Evolutionary conservation across 148 eudicot genomes (phyloP), one percentile per base, ranked within the genome.

Genomic region (Simmondsia chinensis): DNA sequence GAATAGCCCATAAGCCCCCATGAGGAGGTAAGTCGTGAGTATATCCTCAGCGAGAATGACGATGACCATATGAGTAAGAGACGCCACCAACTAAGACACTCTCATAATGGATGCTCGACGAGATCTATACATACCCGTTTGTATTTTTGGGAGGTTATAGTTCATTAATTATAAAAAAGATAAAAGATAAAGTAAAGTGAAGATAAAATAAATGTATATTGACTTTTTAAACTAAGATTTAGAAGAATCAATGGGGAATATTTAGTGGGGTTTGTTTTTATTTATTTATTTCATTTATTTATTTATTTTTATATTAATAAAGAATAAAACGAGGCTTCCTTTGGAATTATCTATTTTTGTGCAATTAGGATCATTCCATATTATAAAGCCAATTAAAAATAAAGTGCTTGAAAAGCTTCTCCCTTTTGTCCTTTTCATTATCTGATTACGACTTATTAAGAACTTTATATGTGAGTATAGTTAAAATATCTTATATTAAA

Each of bases 361-460:
- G 9, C 42, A 15, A 33, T 43, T 55, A 41, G 52, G 46, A 42
- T 29, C 38, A 47, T 63, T 40, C 7, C 48, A 31, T 43, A 50
- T 31, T 11, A 17, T 21, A 40, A 28, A 15, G 41, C 33, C 39
- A 16, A 48, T 20, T 8, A 39, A 50, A 55, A 63, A 40, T 39
- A 41, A 63, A 63, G 56, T 55, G 46, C 22, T 63, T 63, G 60
- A 55, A 54, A 63, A 55, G 56, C 46, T 48, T 46, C 54, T 43
- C 25, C 56, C 48, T 49, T 56, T 63, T 63, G 68, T 63, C 68
- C 15, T 36, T 13, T 63, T 30, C 46, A 48, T 63, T 61, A 54
- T 23, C 37, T 43, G 42, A 51, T 55, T 39, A 13, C 16, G 24
- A 25, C n/a, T 17, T 14, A 16, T 13, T 31, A 39, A 30, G 4